Evolutionary conservation across 129 eudicot genomes (phyloP), one percentile per base, ranked within the genome.

Genomic region (Pulicaria dysenterica): DNA sequence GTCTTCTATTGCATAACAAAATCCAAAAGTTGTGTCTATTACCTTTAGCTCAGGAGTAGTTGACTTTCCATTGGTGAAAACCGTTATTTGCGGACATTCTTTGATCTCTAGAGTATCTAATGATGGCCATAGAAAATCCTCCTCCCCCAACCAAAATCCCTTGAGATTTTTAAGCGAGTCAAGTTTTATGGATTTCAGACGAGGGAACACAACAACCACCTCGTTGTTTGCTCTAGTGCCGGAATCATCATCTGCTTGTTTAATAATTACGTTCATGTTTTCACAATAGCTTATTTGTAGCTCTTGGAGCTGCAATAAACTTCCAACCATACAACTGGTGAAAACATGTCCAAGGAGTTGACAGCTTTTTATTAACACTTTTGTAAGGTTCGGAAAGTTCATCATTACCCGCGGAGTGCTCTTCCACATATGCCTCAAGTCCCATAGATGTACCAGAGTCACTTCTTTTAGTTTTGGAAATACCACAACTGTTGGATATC

Each of bases 1-100:
- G 47, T 61, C 67, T 59, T 59, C 65, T 4, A 31, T 60, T 60
- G 13, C 24, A n/a, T 60, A 41, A 6, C 67, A 63, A 34, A 63
- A 63, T 42, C 70, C 70, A 64, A 64, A 64, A 17, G 53, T 4
- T 66, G 7, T 66, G 7, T 66, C 56, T 17, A 66, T 46, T 46
- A 19, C 9, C 42, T 45, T 24, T 41, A 66, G 24, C 6, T 45
- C 43, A 3, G 71, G 71, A 66, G 71, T 46, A 24, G 57, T 12
- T 8, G 41, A 66, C 8, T 24, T 42, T 10, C 71, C 72, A n/a
- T 13, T 0, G 0, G 72, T 68, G 73, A 68, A 68, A 68, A 68
- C 61, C n/a, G 58, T 49, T 50, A 50, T 37, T n/a, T 48, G 3
- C 8, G 60, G 47, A 50, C 73, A 68, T 3, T 14, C 0, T 14